A percentile compares a stretch with the other conserved stretches of the same genome.
phyloP scores from a whole-genome alignment of 164 flowering plant species.

The Nymphaea thermarum region DNA sequence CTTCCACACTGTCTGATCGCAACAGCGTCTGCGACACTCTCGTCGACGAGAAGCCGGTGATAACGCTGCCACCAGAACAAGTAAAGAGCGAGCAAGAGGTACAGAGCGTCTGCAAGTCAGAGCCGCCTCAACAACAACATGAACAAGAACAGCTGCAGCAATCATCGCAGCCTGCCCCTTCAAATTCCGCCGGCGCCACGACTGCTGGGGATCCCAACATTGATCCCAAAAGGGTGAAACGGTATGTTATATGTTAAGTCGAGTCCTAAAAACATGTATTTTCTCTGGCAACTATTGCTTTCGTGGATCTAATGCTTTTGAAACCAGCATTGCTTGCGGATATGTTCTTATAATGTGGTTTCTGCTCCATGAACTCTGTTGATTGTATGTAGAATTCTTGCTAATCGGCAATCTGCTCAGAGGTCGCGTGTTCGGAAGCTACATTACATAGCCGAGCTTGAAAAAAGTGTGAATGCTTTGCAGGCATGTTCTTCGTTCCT shows the following conservation, averaged over 20 bases:
- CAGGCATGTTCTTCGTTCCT: conserved; percentile 24
- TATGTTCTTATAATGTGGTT: neutral
- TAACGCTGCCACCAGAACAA: conserved; percentile 12
- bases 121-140: neutral
- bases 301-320: neutral
- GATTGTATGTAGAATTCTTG: conserved; percentile 39
- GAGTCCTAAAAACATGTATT: neutral
- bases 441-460: conserved; percentile 80
- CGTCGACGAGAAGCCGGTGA: conserved; percentile 15
- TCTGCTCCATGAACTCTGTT: neutral
- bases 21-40: conserved; percentile 40
- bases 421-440: conserved; percentile 76
- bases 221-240: conserved; percentile 78
- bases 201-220: conserved; percentile 15
- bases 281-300: neutral
- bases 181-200: neutral
- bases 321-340: neutral
- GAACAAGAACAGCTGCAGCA: neutral
- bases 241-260: conserved; percentile 21
- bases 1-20: conserved; percentile 59
- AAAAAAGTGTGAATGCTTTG: conserved; percentile 59
- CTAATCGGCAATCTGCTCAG: conserved; percentile 77
- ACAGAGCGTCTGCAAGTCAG: conserved; percentile 33
- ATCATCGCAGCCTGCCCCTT: conserved; percentile 2
- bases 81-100: conserved; percentile 37